Evolutionary conservation across 1,139 yeast species (phyloP).

Genomic region (Hansenula lynferdii): DNA sequence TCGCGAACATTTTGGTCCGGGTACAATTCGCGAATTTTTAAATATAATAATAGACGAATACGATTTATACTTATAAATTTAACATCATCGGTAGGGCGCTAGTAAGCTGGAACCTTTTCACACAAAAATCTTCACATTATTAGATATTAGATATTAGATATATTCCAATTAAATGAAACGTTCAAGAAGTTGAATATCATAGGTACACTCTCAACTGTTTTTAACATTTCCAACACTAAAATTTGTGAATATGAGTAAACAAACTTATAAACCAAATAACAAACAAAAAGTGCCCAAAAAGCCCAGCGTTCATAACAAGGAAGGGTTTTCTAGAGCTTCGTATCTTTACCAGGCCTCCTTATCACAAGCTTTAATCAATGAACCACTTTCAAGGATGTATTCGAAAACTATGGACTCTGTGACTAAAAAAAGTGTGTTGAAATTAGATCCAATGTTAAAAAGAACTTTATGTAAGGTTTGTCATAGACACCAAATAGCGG

Average conservation of each 20-base stretch:
- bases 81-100: too few relatives aligned
- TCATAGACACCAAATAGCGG: constrained; percentile 42
- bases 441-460: constrained; percentile 57
- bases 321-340: constrained; percentile 54
- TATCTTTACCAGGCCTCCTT: constrained; percentile 50
- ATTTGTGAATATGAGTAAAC: too few relatives aligned
- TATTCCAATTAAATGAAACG: too few relatives aligned
- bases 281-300: constrained; percentile 4
- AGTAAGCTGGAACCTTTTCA: too few relatives aligned
- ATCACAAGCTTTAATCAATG: constrained; percentile 24
- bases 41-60: too few relatives aligned
- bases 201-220: too few relatives aligned
- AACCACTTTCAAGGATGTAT: constrained; percentile 44
- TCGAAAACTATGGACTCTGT: constrained; percentile 40
- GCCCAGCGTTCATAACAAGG: constrained; percentile 42
- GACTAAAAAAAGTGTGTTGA: constrained; percentile 58
- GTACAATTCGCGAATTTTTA: neutral
- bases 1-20: neutral
- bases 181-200: too few relatives aligned
- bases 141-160: too few relatives aligned
- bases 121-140: too few relatives aligned
- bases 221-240: too few relatives aligned
- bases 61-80: too few relatives aligned
- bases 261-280: neutral
- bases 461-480: constrained; percentile 60